Conservation (phyloP, 768 basidiomycete species). For the Tephrocybe rancida region DNA sequence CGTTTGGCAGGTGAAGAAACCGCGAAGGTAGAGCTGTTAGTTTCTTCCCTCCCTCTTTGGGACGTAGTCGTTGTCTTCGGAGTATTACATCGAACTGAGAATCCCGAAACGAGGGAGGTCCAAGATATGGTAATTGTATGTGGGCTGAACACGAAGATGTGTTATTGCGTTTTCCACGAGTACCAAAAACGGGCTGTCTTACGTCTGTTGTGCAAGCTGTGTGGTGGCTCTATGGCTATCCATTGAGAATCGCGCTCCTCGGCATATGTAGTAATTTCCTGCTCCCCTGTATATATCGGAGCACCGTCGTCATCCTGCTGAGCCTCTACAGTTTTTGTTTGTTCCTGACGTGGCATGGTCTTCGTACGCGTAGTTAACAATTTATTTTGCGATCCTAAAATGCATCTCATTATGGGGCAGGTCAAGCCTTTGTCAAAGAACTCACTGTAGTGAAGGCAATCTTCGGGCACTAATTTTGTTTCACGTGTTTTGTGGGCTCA, state of each 20-base stretch:
- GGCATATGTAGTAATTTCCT: constrained; percentile 1
- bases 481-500: no score
- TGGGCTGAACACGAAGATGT: background rate
- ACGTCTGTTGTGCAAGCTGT: constrained; percentile 7
- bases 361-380: background rate
- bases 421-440: no score
- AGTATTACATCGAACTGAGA: constrained; percentile 58
- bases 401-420: no score
- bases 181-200: background rate
- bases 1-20: constrained; percentile 60
- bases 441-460: no score
- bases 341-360: background rate
- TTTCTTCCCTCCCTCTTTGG: constrained; percentile 46
- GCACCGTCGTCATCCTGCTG: background rate
- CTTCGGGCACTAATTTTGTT: no score
- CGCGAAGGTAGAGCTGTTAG: constrained; percentile 50
- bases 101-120: constrained; percentile 42
- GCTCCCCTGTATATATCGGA: constrained; percentile 1
- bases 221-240: constrained; percentile 28
- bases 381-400: no score
- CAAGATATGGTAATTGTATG: background rate
- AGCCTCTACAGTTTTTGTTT: background rate
- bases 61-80: constrained; percentile 57
- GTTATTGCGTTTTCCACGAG: background rate
- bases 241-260: constrained; percentile 10